phyloP scores from a whole-genome alignment of 768 basidiomycete genomes.

The Naganishia randhawae region DNA sequence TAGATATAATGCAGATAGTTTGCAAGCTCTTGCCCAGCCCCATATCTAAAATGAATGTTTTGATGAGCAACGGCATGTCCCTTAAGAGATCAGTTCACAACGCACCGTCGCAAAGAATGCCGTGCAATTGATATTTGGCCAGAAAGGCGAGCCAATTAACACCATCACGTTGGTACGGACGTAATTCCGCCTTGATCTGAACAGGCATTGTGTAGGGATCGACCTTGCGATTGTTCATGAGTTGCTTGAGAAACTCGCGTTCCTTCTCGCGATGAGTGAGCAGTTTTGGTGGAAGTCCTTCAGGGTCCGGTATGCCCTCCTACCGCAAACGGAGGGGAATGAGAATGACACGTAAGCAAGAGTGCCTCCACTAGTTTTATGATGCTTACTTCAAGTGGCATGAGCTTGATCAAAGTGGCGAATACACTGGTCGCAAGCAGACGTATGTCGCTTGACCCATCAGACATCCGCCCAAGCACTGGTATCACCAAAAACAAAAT shows the following conservation, averaged over 20 bases:
- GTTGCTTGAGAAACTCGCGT: slow-evolving; percentile 83
- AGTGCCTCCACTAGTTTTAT: background rate
- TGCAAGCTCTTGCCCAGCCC: slow-evolving; percentile 97
- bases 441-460: slow-evolving; percentile 82
- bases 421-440: slow-evolving; percentile 95
- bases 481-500: slow-evolving; percentile 96
- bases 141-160: slow-evolving; percentile 99
- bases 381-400: slow-evolving; percentile 77
- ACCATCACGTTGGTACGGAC: slow-evolving; percentile 97
- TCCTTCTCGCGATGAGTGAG: slow-evolving; percentile 80
- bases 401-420: slow-evolving; percentile 95
- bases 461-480: slow-evolving; percentile 94
- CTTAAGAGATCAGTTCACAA: too few relatives aligned
- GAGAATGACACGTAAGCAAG: background rate
- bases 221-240: slow-evolving; percentile 91
- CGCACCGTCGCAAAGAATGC: slow-evolving; percentile 98
- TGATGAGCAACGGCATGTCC: too few relatives aligned
- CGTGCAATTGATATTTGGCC: slow-evolving; percentile 94
- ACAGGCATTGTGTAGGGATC: slow-evolving; percentile 83
- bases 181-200: slow-evolving; percentile 82
- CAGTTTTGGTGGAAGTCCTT: slow-evolving; percentile 81
- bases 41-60: slow-evolving; percentile 95
- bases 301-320: slow-evolving; percentile 96
- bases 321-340: slow-evolving; percentile 43
- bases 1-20: slow-evolving; percentile 91